Conservation (phyloP, 1,284 basidiomycete species). For the Spongiforma sp. region DNA sequence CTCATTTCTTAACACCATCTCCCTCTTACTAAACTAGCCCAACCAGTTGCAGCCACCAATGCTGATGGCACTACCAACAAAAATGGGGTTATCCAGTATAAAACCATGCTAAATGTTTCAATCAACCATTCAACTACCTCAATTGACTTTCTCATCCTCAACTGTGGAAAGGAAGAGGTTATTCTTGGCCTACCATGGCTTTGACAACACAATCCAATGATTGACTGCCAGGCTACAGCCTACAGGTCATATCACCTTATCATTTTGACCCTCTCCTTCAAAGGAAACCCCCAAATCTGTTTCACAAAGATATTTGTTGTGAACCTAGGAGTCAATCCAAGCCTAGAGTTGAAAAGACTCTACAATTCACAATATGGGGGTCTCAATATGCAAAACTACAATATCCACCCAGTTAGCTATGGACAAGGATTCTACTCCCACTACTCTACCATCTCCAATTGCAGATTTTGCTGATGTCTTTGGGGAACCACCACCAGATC, state of each 20-base stretch:
- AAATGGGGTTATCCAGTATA: background rate
- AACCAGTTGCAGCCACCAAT: background rate
- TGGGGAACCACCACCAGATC: fast-evolving
- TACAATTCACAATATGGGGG: too few relatives aligned
- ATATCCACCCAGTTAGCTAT: background rate
- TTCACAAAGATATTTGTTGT: background rate
- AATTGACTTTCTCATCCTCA: too few relatives aligned
- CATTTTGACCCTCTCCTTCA: background rate
- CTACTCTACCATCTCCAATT: too few relatives aligned
- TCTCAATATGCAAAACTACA: fast-evolving
- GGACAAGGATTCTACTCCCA: too few relatives aligned
- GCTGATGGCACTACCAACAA: background rate
- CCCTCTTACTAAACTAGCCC: background rate
- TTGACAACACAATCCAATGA: too few relatives aligned
- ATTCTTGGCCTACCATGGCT: background rate
- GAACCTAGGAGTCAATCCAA: fast-evolving
- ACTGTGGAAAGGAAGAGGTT: background rate
- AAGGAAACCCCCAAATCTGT: too few relatives aligned
- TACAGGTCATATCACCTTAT: background rate
- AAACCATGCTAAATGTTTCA: too few relatives aligned
- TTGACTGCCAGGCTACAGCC: too few relatives aligned
- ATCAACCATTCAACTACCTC: too few relatives aligned
- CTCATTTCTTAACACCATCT: background rate
- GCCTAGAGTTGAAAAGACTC: too few relatives aligned
- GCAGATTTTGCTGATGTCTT: fast-evolving